phyloP scores from a whole-genome alignment of 1,139 yeast genomes.

The Yamadazyma songkhlaensis region DNA sequence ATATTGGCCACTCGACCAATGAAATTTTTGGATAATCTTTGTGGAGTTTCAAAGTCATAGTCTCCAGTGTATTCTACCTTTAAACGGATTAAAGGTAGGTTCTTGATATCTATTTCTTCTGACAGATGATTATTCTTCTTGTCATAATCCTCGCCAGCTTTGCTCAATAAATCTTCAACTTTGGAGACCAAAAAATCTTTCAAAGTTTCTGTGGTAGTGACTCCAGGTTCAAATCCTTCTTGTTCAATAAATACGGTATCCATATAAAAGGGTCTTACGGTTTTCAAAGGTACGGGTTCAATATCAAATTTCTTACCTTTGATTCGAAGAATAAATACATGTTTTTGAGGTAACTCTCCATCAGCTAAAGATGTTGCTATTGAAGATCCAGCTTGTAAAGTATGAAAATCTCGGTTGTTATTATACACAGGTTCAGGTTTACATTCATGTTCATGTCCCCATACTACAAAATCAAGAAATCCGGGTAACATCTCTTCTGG shows the following conservation, averaged over 20 bases:
- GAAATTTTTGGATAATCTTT: slow-evolving; percentile 84
- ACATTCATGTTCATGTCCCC: slow-evolving; percentile 99
- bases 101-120: slow-evolving; percentile 24
- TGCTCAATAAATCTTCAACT: slow-evolving; percentile 64
- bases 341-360: slow-evolving; percentile 77
- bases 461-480: slow-evolving; percentile 75
- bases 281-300: slow-evolving; percentile 62
- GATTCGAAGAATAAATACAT: slow-evolving; percentile 68
- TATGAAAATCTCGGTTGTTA: slow-evolving; percentile 67
- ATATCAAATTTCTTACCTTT: slow-evolving; percentile 57
- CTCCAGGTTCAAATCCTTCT: slow-evolving; percentile 60
- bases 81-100: slow-evolving; percentile 77
- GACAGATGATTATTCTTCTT: slow-evolving; percentile 30
- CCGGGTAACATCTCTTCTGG: slow-evolving; percentile 84
- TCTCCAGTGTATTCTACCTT: slow-evolving; percentile 90
- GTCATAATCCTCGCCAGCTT: slow-evolving; percentile 55
- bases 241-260: slow-evolving; percentile 55
- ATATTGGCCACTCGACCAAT: slow-evolving; percentile 90
- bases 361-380: slow-evolving; percentile 88
- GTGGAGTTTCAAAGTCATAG: slow-evolving; percentile 86
- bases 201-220: slow-evolving; percentile 62
- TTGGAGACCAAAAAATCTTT: slow-evolving; percentile 56
- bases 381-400: slow-evolving; percentile 91
- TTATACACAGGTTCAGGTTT: slow-evolving; percentile 68
- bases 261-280: slow-evolving; percentile 84